A percentile compares a stretch with the other conserved stretches of the same genome.
Conservation (phyloP, 768 basidiomycete species). For the Suillus lakei region DNA sequence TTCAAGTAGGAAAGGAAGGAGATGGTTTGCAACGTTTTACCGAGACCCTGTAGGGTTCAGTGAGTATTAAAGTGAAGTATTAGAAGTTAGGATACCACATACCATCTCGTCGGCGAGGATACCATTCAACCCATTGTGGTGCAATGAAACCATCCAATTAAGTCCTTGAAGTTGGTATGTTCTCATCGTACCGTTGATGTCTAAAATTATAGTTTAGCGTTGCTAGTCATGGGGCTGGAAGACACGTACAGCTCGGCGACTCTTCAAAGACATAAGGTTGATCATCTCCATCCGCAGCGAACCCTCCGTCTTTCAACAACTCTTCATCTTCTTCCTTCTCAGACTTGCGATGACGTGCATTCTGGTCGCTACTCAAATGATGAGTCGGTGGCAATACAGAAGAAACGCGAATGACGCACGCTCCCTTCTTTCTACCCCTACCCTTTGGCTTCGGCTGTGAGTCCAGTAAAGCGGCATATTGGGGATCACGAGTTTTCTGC, state of each 20-base stretch:
- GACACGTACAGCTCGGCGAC: slow-evolving; percentile 79
- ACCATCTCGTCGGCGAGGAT: slow-evolving; percentile 98
- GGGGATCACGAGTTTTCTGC: slow-evolving; percentile 88
- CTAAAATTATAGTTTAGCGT: slow-evolving; percentile 44
- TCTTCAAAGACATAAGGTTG: slow-evolving; percentile 95
- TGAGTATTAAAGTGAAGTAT: neutral
- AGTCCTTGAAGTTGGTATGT: slow-evolving; percentile 94
- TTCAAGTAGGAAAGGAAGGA: slow-evolving; percentile 96
- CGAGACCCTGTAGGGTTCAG: slow-evolving; percentile 72
- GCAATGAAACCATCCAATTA: slow-evolving; percentile 96
- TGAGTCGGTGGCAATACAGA: slow-evolving; percentile 7
- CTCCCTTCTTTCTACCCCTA: slow-evolving; percentile 81
- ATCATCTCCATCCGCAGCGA: slow-evolving; percentile 80
- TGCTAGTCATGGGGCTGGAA: neutral
- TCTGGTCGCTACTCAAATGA: slow-evolving; percentile 60
- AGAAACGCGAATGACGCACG: slow-evolving; percentile 46
- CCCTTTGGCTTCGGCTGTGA: slow-evolving; percentile 86
- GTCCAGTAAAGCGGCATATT: slow-evolving; percentile 89
- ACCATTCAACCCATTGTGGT: slow-evolving; percentile 96
- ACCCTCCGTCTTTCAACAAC: slow-evolving; percentile 84
- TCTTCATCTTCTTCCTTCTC: slow-evolving; percentile 99
- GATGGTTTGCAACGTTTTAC: slow-evolving; percentile 98
- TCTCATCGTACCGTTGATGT: slow-evolving; percentile 89
- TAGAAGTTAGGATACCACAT: slow-evolving; percentile 16
- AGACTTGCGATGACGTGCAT: slow-evolving; percentile 86